phyloP scores from a whole-genome alignment of 768 basidiomycete species.

The Amanita muscaria region DNA sequence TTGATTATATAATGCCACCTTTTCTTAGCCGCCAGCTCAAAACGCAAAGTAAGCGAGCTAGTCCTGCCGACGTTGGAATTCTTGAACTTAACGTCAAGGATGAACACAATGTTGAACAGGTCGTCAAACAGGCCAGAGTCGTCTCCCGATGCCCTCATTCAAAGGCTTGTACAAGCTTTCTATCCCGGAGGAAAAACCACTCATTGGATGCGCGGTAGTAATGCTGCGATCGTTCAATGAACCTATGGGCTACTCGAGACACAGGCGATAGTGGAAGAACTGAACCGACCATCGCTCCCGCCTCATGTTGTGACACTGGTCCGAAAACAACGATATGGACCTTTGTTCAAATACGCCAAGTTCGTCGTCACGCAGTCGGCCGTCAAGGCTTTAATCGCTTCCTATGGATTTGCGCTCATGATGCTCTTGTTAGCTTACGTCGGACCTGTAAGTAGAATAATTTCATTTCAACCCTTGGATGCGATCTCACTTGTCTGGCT shows the following conservation, averaged over 20 bases:
- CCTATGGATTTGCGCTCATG: conserved; percentile 22
- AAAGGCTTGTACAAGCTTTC: conserved; percentile 29
- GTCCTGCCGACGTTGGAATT: conserved; percentile 34
- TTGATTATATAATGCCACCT: too few species aligned
- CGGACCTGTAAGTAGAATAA: conserved; percentile 28
- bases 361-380: conserved; percentile 37
- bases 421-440: conserved; percentile 21
- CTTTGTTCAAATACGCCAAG: conserved; percentile 71
- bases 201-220: conserved; percentile 33
- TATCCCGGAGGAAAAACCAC: conserved; percentile 26
- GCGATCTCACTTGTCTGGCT: too few species aligned
- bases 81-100: too few species aligned
- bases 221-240: conserved; percentile 36
- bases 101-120: too few species aligned
- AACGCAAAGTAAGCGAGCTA: conserved; percentile 47
- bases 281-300: conserved; percentile 10
- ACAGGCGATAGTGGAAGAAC: conserved; percentile 18
- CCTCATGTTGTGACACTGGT: conserved; percentile 2
- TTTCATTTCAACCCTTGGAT: neutral
- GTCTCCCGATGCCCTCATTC: conserved; percentile 24
- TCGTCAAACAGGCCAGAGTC: conserved; percentile 50
- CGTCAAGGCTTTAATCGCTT: too few species aligned
- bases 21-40: conserved; percentile 72
- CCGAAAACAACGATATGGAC: conserved; percentile 45
- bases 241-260: conserved; percentile 37